Evolutionary conservation across 306 rosid species (phyloP).

Genomic region (Cucurbita ficifolia): DNA sequence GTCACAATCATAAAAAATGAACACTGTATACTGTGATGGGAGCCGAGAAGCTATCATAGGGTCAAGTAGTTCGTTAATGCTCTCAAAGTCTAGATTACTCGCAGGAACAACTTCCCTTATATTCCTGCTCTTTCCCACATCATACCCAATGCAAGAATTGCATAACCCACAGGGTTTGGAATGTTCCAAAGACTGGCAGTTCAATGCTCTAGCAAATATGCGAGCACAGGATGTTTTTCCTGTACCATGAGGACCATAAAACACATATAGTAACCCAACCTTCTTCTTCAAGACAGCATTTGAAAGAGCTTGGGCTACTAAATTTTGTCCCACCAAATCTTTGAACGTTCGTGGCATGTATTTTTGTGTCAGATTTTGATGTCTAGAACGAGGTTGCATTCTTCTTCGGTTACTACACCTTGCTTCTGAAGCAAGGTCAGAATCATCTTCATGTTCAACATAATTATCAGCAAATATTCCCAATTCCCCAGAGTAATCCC

Average conservation of each 20-base stretch:
- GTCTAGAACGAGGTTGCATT: slow-evolving; percentile 28
- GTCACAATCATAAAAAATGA: slow-evolving; percentile 89
- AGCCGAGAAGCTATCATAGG: slow-evolving; percentile 60
- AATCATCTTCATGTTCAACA: slow-evolving; percentile 64
- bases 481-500: slow-evolving; percentile 77
- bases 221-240: slow-evolving; percentile 95
- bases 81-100: slow-evolving; percentile 73
- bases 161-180: slow-evolving; percentile 89
- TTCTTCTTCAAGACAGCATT: slow-evolving; percentile 66
- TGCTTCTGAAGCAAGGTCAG: slow-evolving; percentile 89
- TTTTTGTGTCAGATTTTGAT: slow-evolving; percentile 75
- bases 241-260: slow-evolving; percentile 95
- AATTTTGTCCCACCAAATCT: slow-evolving; percentile 84
- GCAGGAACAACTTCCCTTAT: slow-evolving; percentile 90
- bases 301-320: slow-evolving; percentile 92
- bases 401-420: slow-evolving; percentile 56
- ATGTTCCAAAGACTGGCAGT: slow-evolving; percentile 70
- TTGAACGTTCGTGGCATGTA: slow-evolving; percentile 78
- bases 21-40: slow-evolving; percentile 64
- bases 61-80: slow-evolving; percentile 72
- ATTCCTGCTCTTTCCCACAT: slow-evolving; percentile 64
- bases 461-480: slow-evolving; percentile 72
- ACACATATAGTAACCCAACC: slow-evolving; percentile 76
- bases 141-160: slow-evolving; percentile 70
- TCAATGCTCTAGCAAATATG: slow-evolving; percentile 80